These are phyloP conservation scores for Neofusicoccum sp. DNA, from an alignment of 2,329 filamentous ascomycete species.

Conservation along the genomic window DNA sequence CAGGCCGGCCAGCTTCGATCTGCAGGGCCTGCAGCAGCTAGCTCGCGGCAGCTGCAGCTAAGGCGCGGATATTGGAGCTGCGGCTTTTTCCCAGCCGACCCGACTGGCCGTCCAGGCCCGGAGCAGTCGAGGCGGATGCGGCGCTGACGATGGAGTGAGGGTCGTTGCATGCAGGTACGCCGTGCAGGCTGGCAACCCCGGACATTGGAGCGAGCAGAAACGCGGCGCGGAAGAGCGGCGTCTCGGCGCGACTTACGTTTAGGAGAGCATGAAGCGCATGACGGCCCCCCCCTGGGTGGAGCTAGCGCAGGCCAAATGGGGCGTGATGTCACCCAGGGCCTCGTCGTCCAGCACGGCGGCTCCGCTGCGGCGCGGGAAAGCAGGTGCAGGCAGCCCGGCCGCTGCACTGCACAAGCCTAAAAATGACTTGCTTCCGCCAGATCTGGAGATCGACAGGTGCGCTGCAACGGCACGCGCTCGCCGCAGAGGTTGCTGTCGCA, in stretches of 20 bases:
- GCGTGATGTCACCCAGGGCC: neutral
- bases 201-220: neutral
- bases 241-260: neutral
- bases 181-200: neutral
- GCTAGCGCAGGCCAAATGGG: neutral
- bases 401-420: neutral
- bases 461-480: neutral
- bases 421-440: neutral
- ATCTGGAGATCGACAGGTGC: neutral
- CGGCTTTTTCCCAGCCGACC: neutral
- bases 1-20: neutral
- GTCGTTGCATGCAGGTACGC: conserved; percentile 14
- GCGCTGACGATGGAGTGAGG: neutral
- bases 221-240: neutral
- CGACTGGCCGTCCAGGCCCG: neutral
- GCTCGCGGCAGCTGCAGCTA: neutral
- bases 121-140: neutral
- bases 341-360: neutral
- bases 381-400: neutral
- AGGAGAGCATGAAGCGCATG: conserved; percentile 1
- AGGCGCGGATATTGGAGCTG: neutral
- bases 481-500: neutral
- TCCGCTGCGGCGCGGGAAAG: conserved; percentile 2
- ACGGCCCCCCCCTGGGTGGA: neutral
- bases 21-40: neutral